Percentiles rank a stretch among this genome's conserved stretches.
Conservation (phyloP, 768 basidiomycete species). For the Suillus discolor region DNA sequence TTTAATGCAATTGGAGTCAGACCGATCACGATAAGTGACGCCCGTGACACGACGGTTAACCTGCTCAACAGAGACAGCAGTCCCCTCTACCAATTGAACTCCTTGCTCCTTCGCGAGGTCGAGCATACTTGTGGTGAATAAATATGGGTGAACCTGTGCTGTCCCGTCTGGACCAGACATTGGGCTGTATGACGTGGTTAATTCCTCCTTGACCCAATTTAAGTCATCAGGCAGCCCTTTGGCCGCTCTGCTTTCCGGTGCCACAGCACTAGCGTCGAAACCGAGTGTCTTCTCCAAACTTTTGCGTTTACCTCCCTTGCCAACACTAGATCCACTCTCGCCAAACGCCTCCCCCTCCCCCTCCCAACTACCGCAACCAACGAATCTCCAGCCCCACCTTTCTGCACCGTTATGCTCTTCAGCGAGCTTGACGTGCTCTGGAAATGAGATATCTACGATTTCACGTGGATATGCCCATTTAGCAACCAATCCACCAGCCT, state of each 20-base stretch:
- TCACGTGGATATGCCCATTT: conserved; percentile 82
- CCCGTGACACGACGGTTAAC: conserved; percentile 46
- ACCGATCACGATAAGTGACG: conserved; percentile 40
- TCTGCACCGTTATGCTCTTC: conserved; percentile 65
- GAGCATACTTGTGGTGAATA: conserved; percentile 74
- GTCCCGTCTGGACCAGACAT: conserved; percentile 57
- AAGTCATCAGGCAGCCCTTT: conserved; percentile 53
- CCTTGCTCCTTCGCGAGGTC: conserved; percentile 60
- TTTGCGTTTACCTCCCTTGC: conserved; percentile 39
- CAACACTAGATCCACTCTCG: conserved; percentile 24
- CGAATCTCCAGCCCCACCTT: conserved; percentile 84
- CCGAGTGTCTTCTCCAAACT: conserved; percentile 61
- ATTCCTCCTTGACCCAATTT: conserved; percentile 53
- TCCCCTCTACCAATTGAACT: conserved; percentile 48
- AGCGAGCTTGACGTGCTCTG: conserved; percentile 75
- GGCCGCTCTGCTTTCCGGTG: conserved; percentile 18
- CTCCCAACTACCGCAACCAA: conserved; percentile 73
- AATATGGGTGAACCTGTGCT: conserved; percentile 77
- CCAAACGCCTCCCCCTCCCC: conserved; percentile 51
- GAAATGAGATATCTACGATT: conserved; percentile 63
- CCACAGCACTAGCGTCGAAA: conserved; percentile 25
- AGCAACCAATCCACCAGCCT: conserved; percentile 84
- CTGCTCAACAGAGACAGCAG: conserved; percentile 49
- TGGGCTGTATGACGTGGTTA: conserved; percentile 62
- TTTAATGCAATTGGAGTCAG: conserved; percentile 26